Base-by-base conservation (phyloP, 164 flowering plant species). In the Piper betle region DNA sequence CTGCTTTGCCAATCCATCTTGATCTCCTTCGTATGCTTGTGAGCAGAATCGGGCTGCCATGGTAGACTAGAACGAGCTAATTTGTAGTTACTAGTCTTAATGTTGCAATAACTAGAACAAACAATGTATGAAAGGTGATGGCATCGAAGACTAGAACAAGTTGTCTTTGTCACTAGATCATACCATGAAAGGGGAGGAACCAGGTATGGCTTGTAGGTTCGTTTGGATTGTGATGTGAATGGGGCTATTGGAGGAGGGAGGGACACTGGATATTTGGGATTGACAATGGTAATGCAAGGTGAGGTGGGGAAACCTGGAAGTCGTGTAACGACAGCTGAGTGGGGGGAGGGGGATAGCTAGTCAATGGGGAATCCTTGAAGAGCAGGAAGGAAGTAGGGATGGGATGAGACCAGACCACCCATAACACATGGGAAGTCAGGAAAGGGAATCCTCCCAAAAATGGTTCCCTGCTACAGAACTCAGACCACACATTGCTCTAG, bases 101-200 rank as follows among this genome's bases (percentile, higher is more conserved):
- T 25, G 62, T 20, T 60, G 46, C 69, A 64, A 58, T 53, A 70
- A 59, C 9, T 55, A 59, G 41, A 37, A 53, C 57, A 41, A 39
- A 53, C 38, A 52, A 59, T 8, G 3, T 12, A 52, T 68, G 69
- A 80, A 81, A 80, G 75, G 79, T 75, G 77, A 79, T 1, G 54
- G 65, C 33, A 25, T 25, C 50, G 61, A 60, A 37, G 64, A 55
- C n/a, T 42, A 37, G 20, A 9, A 42, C 18, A 52, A 12, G 38
- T 19, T 41, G 53, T 8, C 60, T 17, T 33, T 63, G 15, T 56
- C 41, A 40, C 55, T 38, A 62, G 62, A 50, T 69, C 68, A 53
- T 60, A 68, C 64, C 9, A 60, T 25, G n/a, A 17, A 40, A 40
- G 39, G 46, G 52, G 3, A 37, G 52, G 42, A 9, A 20, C 39